Evolutionary conservation across 179 eudicot species (phyloP).

Genomic region (Vitellaria paradoxa): DNA sequence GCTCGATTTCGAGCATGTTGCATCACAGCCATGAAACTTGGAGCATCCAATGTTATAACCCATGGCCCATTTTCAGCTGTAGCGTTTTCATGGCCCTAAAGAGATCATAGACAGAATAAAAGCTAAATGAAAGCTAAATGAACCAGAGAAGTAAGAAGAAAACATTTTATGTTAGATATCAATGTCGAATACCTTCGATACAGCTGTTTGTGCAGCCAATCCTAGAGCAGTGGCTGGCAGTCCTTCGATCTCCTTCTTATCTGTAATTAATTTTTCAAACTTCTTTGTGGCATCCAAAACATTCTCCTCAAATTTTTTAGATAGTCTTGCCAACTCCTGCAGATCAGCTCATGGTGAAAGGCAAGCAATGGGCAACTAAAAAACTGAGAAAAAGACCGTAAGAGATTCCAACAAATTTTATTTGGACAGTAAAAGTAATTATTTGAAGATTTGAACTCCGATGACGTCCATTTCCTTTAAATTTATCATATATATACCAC

Average conservation of each 20-base stretch:
- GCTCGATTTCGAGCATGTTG: slow-evolving; percentile 82
- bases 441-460: background rate
- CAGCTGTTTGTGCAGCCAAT: slow-evolving; percentile 96
- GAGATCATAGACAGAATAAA: background rate
- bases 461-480: background rate
- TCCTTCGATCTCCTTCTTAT: slow-evolving; percentile 88
- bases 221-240: slow-evolving; percentile 90
- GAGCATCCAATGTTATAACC: slow-evolving; percentile 93
- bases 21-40: slow-evolving; percentile 87
- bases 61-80: slow-evolving; percentile 95
- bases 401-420: background rate
- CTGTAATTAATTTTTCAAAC: slow-evolving; percentile 80
- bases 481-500: background rate
- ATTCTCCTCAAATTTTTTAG: slow-evolving; percentile 87
- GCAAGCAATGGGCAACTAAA: slow-evolving; percentile 4
- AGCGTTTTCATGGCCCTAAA: slow-evolving; percentile 95
- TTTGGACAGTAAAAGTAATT: background rate
- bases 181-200: slow-evolving; percentile 57
- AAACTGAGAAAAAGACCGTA: background rate
- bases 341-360: slow-evolving; percentile 15
- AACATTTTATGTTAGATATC: background rate
- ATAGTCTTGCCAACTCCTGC: slow-evolving; percentile 79
- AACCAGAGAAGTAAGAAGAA: slow-evolving; percentile 1
- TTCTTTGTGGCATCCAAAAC: slow-evolving; percentile 97
- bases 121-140: slow-evolving; percentile 16